Conservation (phyloP, 2,329 filamentous ascomycete species). For the Fusarium tuaranense region DNA sequence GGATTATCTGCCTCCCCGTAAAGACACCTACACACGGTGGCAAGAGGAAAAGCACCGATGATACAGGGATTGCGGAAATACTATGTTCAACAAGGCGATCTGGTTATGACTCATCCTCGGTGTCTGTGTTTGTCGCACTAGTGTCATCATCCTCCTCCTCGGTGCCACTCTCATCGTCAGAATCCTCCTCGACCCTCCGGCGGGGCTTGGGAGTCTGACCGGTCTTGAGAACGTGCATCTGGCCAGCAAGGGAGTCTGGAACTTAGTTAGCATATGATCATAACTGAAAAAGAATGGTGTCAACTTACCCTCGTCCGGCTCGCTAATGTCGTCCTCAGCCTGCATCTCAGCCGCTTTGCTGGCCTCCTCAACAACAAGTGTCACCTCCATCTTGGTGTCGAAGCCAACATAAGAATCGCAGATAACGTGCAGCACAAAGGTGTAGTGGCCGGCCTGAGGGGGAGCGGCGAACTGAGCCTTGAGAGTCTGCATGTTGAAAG, state of each 20-base stretch:
- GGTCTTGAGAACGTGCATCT: constrained; percentile 89
- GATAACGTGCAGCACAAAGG: constrained; percentile 92
- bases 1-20: constrained; percentile 7
- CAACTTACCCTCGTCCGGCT: constrained; percentile 92
- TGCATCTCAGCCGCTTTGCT: constrained; percentile 84
- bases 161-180: constrained; percentile 85
- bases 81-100: neutral
- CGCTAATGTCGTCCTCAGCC: constrained; percentile 94
- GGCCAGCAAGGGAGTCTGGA: constrained; percentile 87
- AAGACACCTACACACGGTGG: constrained; percentile 7
- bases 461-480: constrained; percentile 98
- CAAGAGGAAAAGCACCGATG: neutral
- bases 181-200: constrained; percentile 67
- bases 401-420: constrained; percentile 97
- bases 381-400: constrained; percentile 91
- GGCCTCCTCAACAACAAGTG: constrained; percentile 88
- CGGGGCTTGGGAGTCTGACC: constrained; percentile 71
- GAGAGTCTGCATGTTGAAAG: constrained; percentile 93
- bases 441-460: constrained; percentile 91
- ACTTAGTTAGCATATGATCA: constrained; percentile 37
- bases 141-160: constrained; percentile 76
- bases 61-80: constrained; percentile 19
- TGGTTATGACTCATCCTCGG: constrained; percentile 68
- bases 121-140: constrained; percentile 76
- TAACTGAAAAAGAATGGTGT: neutral